phyloP scores from a whole-genome alignment of 139 green algal species.

The Picochlorum sp. region DNA sequence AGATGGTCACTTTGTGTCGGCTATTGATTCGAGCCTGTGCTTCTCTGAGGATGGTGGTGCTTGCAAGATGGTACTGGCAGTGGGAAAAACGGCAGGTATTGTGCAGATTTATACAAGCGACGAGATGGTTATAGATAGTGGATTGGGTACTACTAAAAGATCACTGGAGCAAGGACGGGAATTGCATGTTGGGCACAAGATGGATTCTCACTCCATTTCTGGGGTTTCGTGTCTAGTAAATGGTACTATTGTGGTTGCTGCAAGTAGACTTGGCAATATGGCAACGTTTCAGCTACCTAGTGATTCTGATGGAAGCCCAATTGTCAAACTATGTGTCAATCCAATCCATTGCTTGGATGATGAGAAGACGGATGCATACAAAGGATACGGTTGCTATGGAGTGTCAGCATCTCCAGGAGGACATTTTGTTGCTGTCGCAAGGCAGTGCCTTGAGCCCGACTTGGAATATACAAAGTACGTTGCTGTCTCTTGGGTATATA shows the following conservation, averaged over 20 bases:
- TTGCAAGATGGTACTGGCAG: background rate
- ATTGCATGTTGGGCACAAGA: background rate
- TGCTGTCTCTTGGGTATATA: background rate
- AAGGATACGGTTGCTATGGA: conserved; percentile 10
- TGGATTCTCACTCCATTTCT: conserved; percentile 9
- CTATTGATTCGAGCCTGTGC: background rate
- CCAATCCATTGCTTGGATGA: conserved; percentile 3
- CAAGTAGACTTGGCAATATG: background rate
- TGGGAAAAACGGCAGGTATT: background rate
- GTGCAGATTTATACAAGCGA: background rate
- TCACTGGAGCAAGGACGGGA: background rate
- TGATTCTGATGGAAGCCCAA: background rate
- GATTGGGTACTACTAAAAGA: background rate
- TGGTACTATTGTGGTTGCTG: background rate
- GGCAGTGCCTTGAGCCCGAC: background rate
- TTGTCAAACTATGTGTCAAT: background rate
- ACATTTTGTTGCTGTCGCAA: conserved; percentile 12
- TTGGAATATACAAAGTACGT: conserved; percentile 20
- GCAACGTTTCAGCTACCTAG: background rate
- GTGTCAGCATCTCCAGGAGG: conserved; percentile 14
- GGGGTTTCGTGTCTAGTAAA: background rate
- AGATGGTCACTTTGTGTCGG: background rate
- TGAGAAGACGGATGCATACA: background rate
- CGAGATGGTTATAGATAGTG: background rate
- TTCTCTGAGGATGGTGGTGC: background rate